Base-by-base conservation (phyloP, 441 rosid genomes). In the Mallotus japonicus region DNA sequence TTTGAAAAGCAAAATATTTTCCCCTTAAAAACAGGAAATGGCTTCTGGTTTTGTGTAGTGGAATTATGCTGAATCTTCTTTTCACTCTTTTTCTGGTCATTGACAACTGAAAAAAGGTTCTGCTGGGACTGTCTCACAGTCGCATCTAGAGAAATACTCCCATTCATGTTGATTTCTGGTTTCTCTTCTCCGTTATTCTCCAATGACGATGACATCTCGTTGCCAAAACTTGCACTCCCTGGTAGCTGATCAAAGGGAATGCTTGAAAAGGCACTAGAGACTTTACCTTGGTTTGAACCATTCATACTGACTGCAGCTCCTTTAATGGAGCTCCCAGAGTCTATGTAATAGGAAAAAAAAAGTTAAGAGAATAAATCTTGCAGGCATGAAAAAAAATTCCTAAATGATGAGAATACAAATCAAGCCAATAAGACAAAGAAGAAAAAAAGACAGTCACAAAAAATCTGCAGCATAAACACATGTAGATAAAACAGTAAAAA, bases 1-100 rank as follows among this genome's bases (percentile, higher is more conserved):
- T 76, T 67, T 47, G 96, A 92, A 85, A 93, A 93, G 80, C 89
- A 51, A 83, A 96, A 93, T 67, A n/a, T 81, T 73, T 85, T 90
- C 83, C 97, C 93, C 76, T 76, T 79, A 83, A 93, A 96, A 78
- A 92, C 90, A 73, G 67, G 57, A 62, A 78, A 75, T 68, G 81
- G 73, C 61, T 81, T 84, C 85, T 65, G 77, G 72, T 71, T 85
- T 80, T 79, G 86, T 78, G 71, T 74, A 69, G 61, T 65, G 71
- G 78, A 81, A 80, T 81, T 85, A 46, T 71, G 76, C 40, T 78
- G 90, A 51, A 17, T 72, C 74, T 80, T 81, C 77, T 50, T 83
- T 66, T 68, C 79, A 78, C 76, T 77, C 78, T 80, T 80, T 73
- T 61, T 79, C 79, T 56, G 72, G 71, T 79, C 77, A 72, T 73